Conservation (phyloP, 768 basidiomycete species). For the Kockovaella imperatae region DNA sequence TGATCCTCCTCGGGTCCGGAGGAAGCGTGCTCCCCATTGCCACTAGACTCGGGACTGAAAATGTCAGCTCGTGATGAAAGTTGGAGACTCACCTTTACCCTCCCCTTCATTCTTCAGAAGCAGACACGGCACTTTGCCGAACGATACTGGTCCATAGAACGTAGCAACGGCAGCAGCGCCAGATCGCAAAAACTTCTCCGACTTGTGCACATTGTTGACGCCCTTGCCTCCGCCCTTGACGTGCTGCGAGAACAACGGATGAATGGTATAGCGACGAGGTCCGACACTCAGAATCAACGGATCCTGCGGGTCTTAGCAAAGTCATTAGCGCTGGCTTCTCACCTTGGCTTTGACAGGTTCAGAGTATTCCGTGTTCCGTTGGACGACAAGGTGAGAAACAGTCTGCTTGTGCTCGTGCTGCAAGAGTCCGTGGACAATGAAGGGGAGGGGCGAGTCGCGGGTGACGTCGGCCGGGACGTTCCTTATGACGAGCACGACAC, state of each 20-base stretch:
- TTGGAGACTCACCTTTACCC: slow-evolving; percentile 53
- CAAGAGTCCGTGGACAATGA: slow-evolving; percentile 70
- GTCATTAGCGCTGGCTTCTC: slow-evolving; percentile 6
- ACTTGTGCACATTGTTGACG: slow-evolving; percentile 94
- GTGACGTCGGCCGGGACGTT: slow-evolving; percentile 63
- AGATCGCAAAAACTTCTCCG: slow-evolving; percentile 79
- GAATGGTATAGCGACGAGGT: slow-evolving; percentile 71
- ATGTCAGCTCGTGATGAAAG: neutral
- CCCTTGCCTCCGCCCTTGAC: slow-evolving; percentile 78
- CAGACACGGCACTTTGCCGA: slow-evolving; percentile 74
- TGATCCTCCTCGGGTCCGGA: slow-evolving; percentile 81
- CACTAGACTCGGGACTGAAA: slow-evolving; percentile 56
- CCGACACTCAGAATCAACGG: slow-evolving; percentile 81
- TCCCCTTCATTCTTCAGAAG: slow-evolving; percentile 65
- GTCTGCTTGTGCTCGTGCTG: slow-evolving; percentile 96
- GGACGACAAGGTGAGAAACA: slow-evolving; percentile 82
- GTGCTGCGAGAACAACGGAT: slow-evolving; percentile 88
- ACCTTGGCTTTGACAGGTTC: slow-evolving; percentile 88
- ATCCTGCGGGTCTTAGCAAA: slow-evolving; percentile 50
- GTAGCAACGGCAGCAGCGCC: slow-evolving; percentile 68
- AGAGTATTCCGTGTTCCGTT: slow-evolving; percentile 88
- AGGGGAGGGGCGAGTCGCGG: slow-evolving; percentile 47
- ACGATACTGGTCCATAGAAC: slow-evolving; percentile 76
- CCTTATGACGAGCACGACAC: slow-evolving; percentile 69
- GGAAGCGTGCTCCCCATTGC: slow-evolving; percentile 80